These are phyloP conservation scores for Rhizopogon sp. DNA, from an alignment of 768 basidiomycete genomes.

Conservation along the genomic window DNA sequence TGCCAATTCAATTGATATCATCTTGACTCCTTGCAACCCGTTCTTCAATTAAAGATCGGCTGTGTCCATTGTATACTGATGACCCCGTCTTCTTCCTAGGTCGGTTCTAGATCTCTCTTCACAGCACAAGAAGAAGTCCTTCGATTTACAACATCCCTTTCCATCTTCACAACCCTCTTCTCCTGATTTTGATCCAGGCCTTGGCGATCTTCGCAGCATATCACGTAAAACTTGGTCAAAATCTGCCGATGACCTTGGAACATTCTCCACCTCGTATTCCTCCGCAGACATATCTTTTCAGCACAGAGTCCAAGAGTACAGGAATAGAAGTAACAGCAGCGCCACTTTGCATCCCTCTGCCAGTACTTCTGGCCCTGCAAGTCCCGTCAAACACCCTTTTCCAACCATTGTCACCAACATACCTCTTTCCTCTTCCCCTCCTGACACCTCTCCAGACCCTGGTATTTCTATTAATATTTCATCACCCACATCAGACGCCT, in stretches of 20 bases:
- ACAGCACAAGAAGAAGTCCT: slow-evolving; percentile 34
- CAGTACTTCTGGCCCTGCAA: slow-evolving; percentile 20
- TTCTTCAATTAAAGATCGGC: not conserved
- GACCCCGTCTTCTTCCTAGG: slow-evolving; percentile 31
- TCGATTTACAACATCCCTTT: slow-evolving; percentile 34
- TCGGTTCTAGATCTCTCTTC: slow-evolving; percentile 62
- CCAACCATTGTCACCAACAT: slow-evolving; percentile 26
- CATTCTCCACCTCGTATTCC: slow-evolving; percentile 34
- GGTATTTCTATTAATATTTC: slow-evolving; percentile 48
- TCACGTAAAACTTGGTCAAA: slow-evolving; percentile 74
- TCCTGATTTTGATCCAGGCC: slow-evolving; percentile 28
- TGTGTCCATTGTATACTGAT: slow-evolving; percentile 11
- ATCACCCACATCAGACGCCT: slow-evolving; percentile 34
- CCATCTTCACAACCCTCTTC: slow-evolving; percentile 25
- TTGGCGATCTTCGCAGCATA: slow-evolving; percentile 66
- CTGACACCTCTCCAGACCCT: slow-evolving; percentile 19
- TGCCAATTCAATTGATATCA: not conserved
- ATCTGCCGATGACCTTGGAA: slow-evolving; percentile 75
- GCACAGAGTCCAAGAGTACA: slow-evolving; percentile 60
- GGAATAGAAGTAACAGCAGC: slow-evolving; percentile 53
- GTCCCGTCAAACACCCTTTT: slow-evolving; percentile 36
- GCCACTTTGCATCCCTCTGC: slow-evolving; percentile 42
- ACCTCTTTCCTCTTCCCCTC: slow-evolving; percentile 22
- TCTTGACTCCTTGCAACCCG: slow-evolving; percentile 3
- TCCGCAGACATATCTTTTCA: slow-evolving; percentile 49